Base-by-base conservation (phyloP, 352 stramenopile species). In the Nothophytophthora sp. region DNA sequence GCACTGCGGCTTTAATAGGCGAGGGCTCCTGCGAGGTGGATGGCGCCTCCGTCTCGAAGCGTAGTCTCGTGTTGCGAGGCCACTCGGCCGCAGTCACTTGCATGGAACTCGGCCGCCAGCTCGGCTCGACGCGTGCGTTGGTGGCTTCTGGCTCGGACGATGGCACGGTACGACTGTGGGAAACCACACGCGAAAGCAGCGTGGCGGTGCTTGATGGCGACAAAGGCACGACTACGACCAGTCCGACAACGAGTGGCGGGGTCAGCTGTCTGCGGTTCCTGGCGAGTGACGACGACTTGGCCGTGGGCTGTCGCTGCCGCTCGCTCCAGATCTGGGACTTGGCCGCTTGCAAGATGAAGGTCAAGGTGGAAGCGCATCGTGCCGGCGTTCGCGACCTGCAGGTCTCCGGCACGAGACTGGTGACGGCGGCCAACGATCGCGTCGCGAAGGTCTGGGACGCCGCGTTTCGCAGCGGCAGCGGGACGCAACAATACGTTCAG, bases 391-490 rank as follows among this genome's bases (percentile, higher is more conserved):
- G 75, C 1, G 81, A 88, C 29, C 56, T 94, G 7, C 79, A 94
- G 52, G 66, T 89, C 48, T 88, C 81, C 0, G 84, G 79, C 18
- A 74, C 86, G 6, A 67, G 81, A 8, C 58, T 94, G 23, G 81
- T 92, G 46, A 90, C 81, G 11, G 79, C 84, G 4, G 66, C 63
- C 13, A 92, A 88, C 46, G 84, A 94, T 50, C 79, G 84, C 16
- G 73, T 77, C 5, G 77, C 80, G 2, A 92, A 92, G 39, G 73
- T 94, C 35, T 92, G 84, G 84, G 84, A 94, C 52, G 81, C 75
- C 0, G 40, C 75, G 36, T 91, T 92, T 60, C 79, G 81, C 32
- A 52, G 49, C 11, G 29, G n/a, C 34, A 53, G 50, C 49, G 36
- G 65, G 59, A 44, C 25, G 10, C 11, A 70, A 24, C 60, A 75